Base-by-base conservation (phyloP, 768 basidiomycete species). In the Lyophyllum semitale region DNA sequence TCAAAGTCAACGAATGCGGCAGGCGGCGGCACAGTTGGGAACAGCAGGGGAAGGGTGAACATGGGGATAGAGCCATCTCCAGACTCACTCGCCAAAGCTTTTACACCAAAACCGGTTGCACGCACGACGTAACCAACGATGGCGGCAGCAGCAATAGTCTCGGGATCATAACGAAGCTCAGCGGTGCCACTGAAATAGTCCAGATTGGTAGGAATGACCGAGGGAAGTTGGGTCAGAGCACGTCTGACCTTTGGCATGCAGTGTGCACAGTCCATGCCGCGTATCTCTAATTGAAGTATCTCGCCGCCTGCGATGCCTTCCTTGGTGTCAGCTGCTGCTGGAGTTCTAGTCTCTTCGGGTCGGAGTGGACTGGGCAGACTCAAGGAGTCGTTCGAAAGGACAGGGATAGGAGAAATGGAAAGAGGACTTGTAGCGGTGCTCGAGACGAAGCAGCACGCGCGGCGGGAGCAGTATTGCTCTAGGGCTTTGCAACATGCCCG, bases 241-340 rank as follows among this genome's bases (percentile, higher is more conserved):
- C 59, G 60, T 23, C 40, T 41, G 26, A 63, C 61, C 32, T 63
- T 60, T 18, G 59, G 53, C 15, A 54, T 49, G 48, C 61, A 64
- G 43, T 53, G 58, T 22, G 53, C 51, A 33, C 65, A 67, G 53
- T 67, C 63, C 66, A 67, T 66, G 33, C 65, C 66, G 4, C 33
- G 33, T 9, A 35, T 52, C 29, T 63, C 62, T n/a, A 66, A 58
- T 23, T 59, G 48, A 32, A 65, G 59, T 5, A 38, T 60, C 50
- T 58, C 54, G 26, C 53, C 56, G 25, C 8, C 26, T 13, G 25
- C 26, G 44, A 23, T 4, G 30, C 4, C 30, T 15, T 3, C 25
- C 32, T 35, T 18, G 11, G 42, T 15, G 13, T 15, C 9, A 13
- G 7, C 33, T 35, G 29, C 13, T 4, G 33, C 8, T 9, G 33